Evolutionary conservation across 2,329 filamentous ascomycete species (phyloP).

Genomic region (Trichoderma atroviride): DNA sequence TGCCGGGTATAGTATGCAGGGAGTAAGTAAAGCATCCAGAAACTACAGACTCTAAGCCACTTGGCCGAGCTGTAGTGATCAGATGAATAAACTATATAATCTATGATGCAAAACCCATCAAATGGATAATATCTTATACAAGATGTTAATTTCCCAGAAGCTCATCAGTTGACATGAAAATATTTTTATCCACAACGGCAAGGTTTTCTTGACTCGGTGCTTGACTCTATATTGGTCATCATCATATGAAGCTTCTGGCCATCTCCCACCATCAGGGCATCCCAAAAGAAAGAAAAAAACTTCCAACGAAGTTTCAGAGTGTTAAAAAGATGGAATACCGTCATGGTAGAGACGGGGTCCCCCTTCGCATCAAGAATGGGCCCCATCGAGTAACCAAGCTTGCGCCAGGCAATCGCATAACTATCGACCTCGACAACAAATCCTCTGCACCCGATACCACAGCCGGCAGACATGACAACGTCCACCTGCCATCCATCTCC

Average conservation of each 20-base stretch:
- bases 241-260: slow-evolving; percentile 72
- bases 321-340: slow-evolving; percentile 36
- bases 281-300: slow-evolving; percentile 37
- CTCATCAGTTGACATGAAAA: slow-evolving; percentile 28
- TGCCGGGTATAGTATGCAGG: not conserved
- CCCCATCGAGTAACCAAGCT: slow-evolving; percentile 97
- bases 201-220: slow-evolving; percentile 66
- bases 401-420: slow-evolving; percentile 88
- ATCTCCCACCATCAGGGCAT: slow-evolving; percentile 24
- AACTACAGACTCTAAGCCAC: not conserved
- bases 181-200: slow-evolving; percentile 40
- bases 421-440: slow-evolving; percentile 94
- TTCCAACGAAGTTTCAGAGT: slow-evolving; percentile 48
- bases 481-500: slow-evolving; percentile 47
- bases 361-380: slow-evolving; percentile 99
- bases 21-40: not conserved
- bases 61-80: not conserved
- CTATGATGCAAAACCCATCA: not conserved
- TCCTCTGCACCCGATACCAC: slow-evolving; percentile 54
- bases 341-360: slow-evolving; percentile 36
- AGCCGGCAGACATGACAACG: slow-evolving; percentile 50
- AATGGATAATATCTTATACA: too few relatives aligned
- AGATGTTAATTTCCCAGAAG: slow-evolving; percentile 16
- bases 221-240: slow-evolving; percentile 98
- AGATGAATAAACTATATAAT: not conserved